A percentile compares a stretch with the other conserved stretches of the same genome.
Conservation (phyloP, 495 filamentous ascomycete species). For the Bacidia gigantensis region DNA sequence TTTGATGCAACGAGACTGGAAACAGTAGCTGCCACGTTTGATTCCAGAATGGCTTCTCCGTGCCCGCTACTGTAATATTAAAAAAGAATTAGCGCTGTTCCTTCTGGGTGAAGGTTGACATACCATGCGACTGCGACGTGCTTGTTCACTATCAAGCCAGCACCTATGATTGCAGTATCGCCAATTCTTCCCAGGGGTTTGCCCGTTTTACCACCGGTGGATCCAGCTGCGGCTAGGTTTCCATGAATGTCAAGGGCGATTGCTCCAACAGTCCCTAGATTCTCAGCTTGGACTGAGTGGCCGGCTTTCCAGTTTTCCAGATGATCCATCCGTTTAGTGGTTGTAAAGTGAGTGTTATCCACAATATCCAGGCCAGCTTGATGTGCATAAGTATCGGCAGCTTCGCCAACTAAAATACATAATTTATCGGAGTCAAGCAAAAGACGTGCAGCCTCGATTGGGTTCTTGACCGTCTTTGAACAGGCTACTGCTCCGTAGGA, state of each 20-base stretch:
- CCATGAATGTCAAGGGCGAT: background rate
- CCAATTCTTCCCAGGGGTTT: background rate
- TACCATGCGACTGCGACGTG: background rate
- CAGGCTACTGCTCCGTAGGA: background rate
- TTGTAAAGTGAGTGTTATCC: background rate
- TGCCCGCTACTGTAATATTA: background rate
- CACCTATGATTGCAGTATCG: background rate
- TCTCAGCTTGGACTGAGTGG: no score
- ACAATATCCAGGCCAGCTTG: background rate
- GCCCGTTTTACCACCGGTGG: background rate
- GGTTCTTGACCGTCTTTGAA: background rate
- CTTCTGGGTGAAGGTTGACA: background rate
- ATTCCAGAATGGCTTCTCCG: background rate
- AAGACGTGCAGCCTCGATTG: background rate
- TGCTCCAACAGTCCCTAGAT: conserved; percentile 1
- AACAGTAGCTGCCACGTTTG: background rate
- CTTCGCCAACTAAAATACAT: background rate
- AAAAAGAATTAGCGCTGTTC: background rate
- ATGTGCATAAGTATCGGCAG: background rate
- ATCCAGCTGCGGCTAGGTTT: background rate
- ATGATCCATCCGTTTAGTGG: background rate
- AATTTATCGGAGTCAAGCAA: background rate
- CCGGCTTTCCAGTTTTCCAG: background rate
- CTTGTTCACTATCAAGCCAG: background rate
- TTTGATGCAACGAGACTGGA: background rate